A percentile compares a stretch with the other conserved stretches of the same genome.
Evolutionary conservation across 192 early-diverging fungal genomes (phyloP).

Genomic region (Coemansia sp.): DNA sequence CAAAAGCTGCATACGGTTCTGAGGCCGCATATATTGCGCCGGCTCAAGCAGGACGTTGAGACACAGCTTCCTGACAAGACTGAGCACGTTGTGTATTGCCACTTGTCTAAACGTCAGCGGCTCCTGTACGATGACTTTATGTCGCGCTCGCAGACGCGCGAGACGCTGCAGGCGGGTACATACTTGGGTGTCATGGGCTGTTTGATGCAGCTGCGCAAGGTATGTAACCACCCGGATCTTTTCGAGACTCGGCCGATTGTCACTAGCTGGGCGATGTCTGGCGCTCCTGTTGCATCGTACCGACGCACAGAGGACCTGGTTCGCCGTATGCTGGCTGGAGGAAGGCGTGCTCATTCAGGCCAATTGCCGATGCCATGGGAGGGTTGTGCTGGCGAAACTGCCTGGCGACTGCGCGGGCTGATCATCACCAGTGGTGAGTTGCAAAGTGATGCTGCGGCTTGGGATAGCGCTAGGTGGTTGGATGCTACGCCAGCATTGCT

Average conservation of each 20-base stretch:
- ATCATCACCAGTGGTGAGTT: conserved; percentile 10
- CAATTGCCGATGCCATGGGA: conserved; percentile 9
- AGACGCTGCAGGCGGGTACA: conserved; percentile 70
- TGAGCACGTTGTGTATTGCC: conserved; percentile 82
- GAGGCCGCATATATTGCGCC: conserved; percentile 85
- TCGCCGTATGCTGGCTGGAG: conserved; percentile 39
- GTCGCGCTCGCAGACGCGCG: conserved; percentile 79
- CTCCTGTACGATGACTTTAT: conserved; percentile 76
- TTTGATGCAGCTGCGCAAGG: conserved; percentile 95
- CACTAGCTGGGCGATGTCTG: conserved; percentile 69
- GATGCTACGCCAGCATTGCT: conserved; percentile 29
- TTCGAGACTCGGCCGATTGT: conserved; percentile 73
- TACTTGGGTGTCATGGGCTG: conserved; percentile 79
- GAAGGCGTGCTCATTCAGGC: background rate
- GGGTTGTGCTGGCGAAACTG: background rate
- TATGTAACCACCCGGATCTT: conserved; percentile 93
- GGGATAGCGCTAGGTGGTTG: conserved; percentile 13
- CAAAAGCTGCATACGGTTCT: conserved; percentile 78
- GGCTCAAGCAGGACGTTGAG: conserved; percentile 96
- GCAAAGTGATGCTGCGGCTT: conserved; percentile 7
- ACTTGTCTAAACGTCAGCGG: conserved; percentile 69
- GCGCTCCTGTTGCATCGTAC: conserved; percentile 62
- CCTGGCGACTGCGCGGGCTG: conserved; percentile 25
- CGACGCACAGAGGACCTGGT: conserved; percentile 64
- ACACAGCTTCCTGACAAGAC: conserved; percentile 92